A percentile compares a stretch with the other conserved stretches of the same genome.
Evolutionary conservation across 202 grass and related monocot genomes (phyloP).

Genomic region (Dendrocalamus latiflorus): DNA sequence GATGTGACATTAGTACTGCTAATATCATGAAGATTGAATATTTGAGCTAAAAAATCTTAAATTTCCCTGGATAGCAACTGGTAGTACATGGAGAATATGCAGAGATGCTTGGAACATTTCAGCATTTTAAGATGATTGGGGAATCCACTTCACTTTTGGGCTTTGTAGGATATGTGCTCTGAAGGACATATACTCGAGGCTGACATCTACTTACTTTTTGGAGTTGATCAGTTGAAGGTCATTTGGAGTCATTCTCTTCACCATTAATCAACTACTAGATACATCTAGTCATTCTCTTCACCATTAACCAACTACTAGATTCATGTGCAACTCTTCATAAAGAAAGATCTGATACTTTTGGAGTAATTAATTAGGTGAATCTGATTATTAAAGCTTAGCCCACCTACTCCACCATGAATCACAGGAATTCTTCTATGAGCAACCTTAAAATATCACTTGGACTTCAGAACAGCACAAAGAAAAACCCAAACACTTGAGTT

Average conservation of each 20-base stretch:
- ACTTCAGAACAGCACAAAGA: constrained; percentile 17
- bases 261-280: constrained; percentile 30
- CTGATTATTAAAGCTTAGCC: constrained; percentile 22
- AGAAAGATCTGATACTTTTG: constrained; percentile 1
- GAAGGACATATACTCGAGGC: constrained; percentile 20
- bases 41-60: constrained; percentile 13
- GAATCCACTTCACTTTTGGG: constrained; percentile 25
- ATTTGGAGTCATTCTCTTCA: constrained; percentile 27
- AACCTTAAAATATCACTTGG: background rate
- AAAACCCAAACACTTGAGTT: background rate
- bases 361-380: constrained; percentile 9
- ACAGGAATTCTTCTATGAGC: background rate
- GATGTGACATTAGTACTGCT: background rate
- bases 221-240: constrained; percentile 26
- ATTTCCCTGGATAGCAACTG: constrained; percentile 14
- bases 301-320: constrained; percentile 30
- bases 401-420: constrained; percentile 7
- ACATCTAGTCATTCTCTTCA: constrained; percentile 24
- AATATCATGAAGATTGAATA: background rate
- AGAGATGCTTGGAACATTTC: background rate
- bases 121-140: constrained; percentile 13
- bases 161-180: background rate
- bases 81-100: constrained; percentile 28
- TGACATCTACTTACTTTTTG: constrained; percentile 38
- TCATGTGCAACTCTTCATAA: constrained; percentile 25